A percentile compares a stretch with the other conserved stretches of the same genome.
Evolutionary conservation across 257 asterid species (phyloP).

Genomic region (Nicotiana paniculata): DNA sequence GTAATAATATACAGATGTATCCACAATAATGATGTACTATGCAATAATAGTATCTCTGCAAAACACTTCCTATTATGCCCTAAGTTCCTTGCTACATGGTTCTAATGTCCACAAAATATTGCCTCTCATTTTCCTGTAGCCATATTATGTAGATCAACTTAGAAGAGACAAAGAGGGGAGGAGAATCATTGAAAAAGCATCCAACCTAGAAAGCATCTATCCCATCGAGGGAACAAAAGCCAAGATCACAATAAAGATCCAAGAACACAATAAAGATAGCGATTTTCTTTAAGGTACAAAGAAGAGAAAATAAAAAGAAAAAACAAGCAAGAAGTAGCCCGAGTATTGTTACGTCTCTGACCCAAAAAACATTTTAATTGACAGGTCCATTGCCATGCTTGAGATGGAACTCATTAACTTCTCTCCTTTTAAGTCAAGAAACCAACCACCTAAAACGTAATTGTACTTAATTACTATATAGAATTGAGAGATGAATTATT

Average conservation of each 20-base stretch:
- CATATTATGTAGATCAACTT: neutral
- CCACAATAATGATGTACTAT: too few species aligned
- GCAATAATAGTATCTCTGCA: neutral
- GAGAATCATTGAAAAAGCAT: neutral
- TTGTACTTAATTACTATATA: neutral
- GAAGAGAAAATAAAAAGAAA: neutral
- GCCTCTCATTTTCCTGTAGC: neutral
- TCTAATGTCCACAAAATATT: neutral
- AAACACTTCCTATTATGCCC: neutral
- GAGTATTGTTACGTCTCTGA: slow-evolving; percentile 23
- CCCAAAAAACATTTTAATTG: neutral
- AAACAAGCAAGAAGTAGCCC: neutral
- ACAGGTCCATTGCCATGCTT: neutral
- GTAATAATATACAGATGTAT: too few species aligned
- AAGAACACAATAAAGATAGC: neutral
- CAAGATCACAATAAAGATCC: neutral
- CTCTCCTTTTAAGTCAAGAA: slow-evolving; percentile 43
- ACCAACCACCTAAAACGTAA: slow-evolving; percentile 19
- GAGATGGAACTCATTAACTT: slow-evolving; percentile 26
- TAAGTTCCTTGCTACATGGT: neutral
- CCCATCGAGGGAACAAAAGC: slow-evolving; percentile 12
- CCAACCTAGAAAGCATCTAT: slow-evolving; percentile 3
- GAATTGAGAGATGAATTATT: slow-evolving; percentile 9
- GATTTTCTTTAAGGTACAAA: neutral
- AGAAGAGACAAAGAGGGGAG: neutral